Base-by-base conservation (phyloP, 768 basidiomycete genomes). In the Boletus subparvulus region DNA sequence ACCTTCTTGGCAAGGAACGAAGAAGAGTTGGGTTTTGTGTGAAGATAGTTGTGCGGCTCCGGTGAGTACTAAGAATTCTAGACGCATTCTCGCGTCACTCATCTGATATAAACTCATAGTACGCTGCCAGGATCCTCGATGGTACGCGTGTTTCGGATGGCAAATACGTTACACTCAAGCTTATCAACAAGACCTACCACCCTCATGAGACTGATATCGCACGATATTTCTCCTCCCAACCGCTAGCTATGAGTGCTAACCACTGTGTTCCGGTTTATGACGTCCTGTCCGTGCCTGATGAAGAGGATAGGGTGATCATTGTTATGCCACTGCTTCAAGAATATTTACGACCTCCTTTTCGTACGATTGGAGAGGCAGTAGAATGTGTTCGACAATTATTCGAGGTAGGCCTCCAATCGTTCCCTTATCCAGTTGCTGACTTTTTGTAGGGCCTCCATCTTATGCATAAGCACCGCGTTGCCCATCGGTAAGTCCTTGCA, bases 281-380 rank as follows among this genome's bases (percentile, higher is more conserved):
- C 7, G 28, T 60, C 0, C 14, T 74, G 1, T 9, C 41, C 16
- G 45, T 70, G 37, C 48, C 46, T 16, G 54, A 55, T 0, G 52
- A 62, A 0, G 48, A 53, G 2, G 39, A 67, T 17, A 19, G 0
- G 1, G 32, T 37, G 13, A 65, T 70, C 2, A 47, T 76, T 3
- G 65, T 73, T 2, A 77, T 76, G 72, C 78, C 77, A 0, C 52
- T 75, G 2, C 66, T 79, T 17, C 67, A 69, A 45, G 26, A 19
- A 0, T 70, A 62, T 30, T 17, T 52, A 16, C 41, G 32, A 2
- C 69, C 69, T 8, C 57, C 37, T 1, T 75, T 76, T 54, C 52
- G 58, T 26, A 71, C 67, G 2, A 2, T 58, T 12, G 59, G 59
- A 6, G 52, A 60, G 26, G 59, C 40, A 11, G 52, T 58, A 0